These are phyloP conservation scores for Colletotrichum lini DNA, from an alignment of 2,329 filamentous ascomycete genomes.

Conservation along the genomic window DNA sequence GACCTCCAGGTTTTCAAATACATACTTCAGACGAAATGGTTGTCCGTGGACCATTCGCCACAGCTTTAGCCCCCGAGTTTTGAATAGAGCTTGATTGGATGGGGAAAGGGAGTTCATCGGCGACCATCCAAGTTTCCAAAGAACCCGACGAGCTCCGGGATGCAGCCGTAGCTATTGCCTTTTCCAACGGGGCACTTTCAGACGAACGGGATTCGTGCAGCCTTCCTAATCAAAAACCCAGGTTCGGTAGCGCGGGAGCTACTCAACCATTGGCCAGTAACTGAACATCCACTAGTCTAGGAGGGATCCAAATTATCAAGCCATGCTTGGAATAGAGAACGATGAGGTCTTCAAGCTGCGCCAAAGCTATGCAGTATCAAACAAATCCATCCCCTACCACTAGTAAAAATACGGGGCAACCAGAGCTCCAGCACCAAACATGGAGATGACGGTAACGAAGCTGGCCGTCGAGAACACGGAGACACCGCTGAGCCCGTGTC, in stretches of 20 bases:
- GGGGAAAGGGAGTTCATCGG: neutral
- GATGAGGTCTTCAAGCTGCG: neutral
- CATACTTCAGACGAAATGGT: neutral
- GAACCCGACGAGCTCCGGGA: neutral
- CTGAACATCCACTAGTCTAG: neutral
- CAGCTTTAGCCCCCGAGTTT: neutral
- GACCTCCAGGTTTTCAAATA: neutral
- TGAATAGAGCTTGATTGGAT: neutral
- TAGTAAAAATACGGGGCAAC: slow-evolving; percentile 45
- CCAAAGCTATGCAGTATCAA: neutral
- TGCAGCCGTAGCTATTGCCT: neutral
- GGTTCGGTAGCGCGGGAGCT: neutral
- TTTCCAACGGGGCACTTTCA: neutral
- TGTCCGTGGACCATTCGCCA: no score
- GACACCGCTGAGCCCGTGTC: slow-evolving; percentile 78
- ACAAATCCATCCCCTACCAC: neutral
- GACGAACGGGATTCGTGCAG: neutral
- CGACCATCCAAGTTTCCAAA: neutral
- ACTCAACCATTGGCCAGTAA: neutral
- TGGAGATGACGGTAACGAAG: slow-evolving; percentile 70
- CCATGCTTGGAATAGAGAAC: neutral
- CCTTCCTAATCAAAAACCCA: neutral
- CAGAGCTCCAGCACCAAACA: slow-evolving; percentile 67
- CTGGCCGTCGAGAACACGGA: slow-evolving; percentile 74
- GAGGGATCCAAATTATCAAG: no score